Base-by-base conservation (phyloP, 148 eudicot genomes). In the Nepenthes mirabilis region DNA sequence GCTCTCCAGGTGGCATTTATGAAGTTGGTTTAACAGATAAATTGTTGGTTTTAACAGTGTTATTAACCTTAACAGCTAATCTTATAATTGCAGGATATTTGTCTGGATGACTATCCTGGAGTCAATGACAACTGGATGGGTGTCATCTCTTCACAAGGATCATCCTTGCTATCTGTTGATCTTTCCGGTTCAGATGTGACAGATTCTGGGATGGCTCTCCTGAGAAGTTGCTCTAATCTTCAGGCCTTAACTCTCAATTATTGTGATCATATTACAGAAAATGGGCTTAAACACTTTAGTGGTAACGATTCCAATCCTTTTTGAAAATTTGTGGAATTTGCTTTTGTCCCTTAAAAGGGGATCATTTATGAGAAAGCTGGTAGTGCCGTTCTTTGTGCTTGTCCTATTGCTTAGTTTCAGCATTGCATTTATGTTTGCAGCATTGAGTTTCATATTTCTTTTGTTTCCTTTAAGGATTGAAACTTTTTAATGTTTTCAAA, bases 101-200 rank as follows among this genome's bases (percentile, higher is more conserved):
- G 69, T 60, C 67, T 83, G 71, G 85, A 80, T 59, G 86, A 83
- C 36, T 86, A 77, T 59, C 86, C 77, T 13, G 94, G 82, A 45
- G 60, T 81, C 56, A 58, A 71, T 52, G 86, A 86, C 63, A 70
- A 65, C 64, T 86, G 94, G 94, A 79, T 83, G 86, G 84, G 81
- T 68, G 83, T 79, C 36, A 74, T 86, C 12, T 57, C 80, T 59
- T 86, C 94, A 47, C 89, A 86, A 64, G 86, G 88, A 2, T 40
- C 62, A n/a, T 83, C 94, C 68, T 67, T 86, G 65, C 89, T 86
- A 1, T 76, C 89, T 36, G 77, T 72, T 51, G 86, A 83, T 77
- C 55, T 86, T 56, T 79, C 84, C 54, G 81, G 84, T 63, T 81
- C 94, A 34, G 86, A 81, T 56, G 73, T 86, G 66, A 80, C 86